Evolutionary conservation across 2,329 filamentous ascomycete genomes (phyloP).

Genomic region (Botrytis elliptica): DNA sequence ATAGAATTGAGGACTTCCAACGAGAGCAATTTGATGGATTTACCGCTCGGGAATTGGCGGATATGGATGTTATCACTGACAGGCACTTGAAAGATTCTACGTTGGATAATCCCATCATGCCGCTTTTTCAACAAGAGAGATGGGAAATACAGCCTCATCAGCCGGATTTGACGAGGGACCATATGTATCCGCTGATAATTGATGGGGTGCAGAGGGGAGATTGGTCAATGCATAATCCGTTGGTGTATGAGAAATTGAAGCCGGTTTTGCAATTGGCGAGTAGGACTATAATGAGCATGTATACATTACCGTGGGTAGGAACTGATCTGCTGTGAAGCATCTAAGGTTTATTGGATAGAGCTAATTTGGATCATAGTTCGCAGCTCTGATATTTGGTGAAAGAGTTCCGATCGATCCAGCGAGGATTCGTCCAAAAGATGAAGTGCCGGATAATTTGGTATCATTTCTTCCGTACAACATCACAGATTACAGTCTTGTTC

Average conservation of each 20-base stretch:
- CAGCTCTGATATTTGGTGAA: not conserved
- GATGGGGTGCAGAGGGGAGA: slow-evolving; percentile 14
- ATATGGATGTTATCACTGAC: slow-evolving; percentile 28
- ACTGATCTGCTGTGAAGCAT: not conserved
- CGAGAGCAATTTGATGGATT: slow-evolving; percentile 21
- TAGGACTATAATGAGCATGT: slow-evolving; percentile 27
- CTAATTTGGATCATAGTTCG: not conserved
- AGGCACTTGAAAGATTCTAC: slow-evolving; percentile 19
- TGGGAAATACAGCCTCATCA: slow-evolving; percentile 21
- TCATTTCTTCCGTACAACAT: not conserved
- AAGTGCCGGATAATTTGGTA: not conserved
- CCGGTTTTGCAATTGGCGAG: slow-evolving; percentile 33
- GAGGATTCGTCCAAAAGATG: not conserved
- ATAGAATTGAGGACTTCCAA: slow-evolving; percentile 18
- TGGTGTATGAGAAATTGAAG: slow-evolving; percentile 28
- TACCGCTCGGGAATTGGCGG: slow-evolving; percentile 24
- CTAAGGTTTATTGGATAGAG: rapidly evolving
- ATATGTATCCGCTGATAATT: slow-evolving; percentile 23
- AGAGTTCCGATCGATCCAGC: not conserved
- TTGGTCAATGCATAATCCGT: slow-evolving; percentile 26
- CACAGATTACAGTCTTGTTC: not conserved
- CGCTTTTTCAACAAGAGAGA: slow-evolving; percentile 18
- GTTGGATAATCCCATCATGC: slow-evolving; percentile 24
- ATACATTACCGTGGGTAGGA: slow-evolving; percentile 27
- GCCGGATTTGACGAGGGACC: slow-evolving; percentile 5